These are phyloP conservation scores for Funneliformis caledonium DNA, from an alignment of 371 early-diverging fungal genomes.

Conservation along the genomic window DNA sequence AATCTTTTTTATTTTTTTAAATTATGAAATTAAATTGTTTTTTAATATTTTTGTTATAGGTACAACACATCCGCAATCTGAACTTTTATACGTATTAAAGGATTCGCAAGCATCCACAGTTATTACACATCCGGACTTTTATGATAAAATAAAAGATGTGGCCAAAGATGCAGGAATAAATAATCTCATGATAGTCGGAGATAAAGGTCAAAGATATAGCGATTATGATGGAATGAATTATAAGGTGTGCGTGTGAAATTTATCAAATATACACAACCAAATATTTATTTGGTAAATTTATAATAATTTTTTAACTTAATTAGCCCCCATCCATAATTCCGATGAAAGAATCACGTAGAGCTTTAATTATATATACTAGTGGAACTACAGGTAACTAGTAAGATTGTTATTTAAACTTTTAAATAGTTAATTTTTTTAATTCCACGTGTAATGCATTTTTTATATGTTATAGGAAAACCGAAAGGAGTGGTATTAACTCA, in stretches of 20 bases:
- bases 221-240: background rate
- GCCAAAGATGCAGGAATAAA: slow-evolving; percentile 3
- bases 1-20: background rate
- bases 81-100: slow-evolving; percentile 65
- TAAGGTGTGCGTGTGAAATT: background rate
- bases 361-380: slow-evolving; percentile 83
- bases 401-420: background rate
- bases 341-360: slow-evolving; percentile 49
- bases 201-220: background rate
- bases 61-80: slow-evolving; percentile 67
- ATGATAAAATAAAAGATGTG: slow-evolving; percentile 40
- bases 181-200: slow-evolving; percentile 22
- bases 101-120: slow-evolving; percentile 62
- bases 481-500: slow-evolving; percentile 84
- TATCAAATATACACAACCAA: background rate
- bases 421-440: background rate
- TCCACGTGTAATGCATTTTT: background rate
- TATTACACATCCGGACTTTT: slow-evolving; percentile 50
- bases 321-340: background rate
- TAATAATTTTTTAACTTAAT: background rate
- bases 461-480: slow-evolving; percentile 59
- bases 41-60: slow-evolving; percentile 45
- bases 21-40: background rate
- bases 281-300: background rate
- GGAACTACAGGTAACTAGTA: slow-evolving; percentile 51